Evolutionary conservation across 2,329 filamentous ascomycete genomes (phyloP), one percentile per base, ranked within the genome.

Genomic region (Diaporthe vaccinii): DNA sequence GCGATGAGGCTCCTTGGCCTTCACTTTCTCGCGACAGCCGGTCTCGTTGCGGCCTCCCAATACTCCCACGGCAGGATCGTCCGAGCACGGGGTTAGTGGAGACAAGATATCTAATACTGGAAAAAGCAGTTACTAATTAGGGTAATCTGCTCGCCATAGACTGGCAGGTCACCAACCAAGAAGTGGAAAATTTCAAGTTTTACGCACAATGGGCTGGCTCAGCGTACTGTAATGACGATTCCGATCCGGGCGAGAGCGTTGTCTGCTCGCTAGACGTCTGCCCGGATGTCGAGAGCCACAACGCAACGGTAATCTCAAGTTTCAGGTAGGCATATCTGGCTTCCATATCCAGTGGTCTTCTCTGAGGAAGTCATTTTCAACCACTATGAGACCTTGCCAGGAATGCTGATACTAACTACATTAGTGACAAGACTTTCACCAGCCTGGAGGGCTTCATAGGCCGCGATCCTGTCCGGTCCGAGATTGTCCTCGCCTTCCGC

Each of bases 401-500:
- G 17, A 15, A 53, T 36, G 9, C 34, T 49, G 34, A 65, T 17
- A 55, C 57, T 20, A 5, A 14, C 1, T 10, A 14, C 2, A 22
- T 41, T 17, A 44, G 34, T n/a, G 44, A 73, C 59, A 73, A 41
- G 49, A 51, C 59, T 17, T 34, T 44, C 4, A 39, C 34, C 55
- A 76, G 75, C 74, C 85, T 88, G 46, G 81, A 86, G 46, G 89
- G 87, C 72, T 89, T 89, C 76, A 84, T 91, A 39, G 86, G 87
- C 39, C 82, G 86, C 31, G 90, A 92, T 80, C 77, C 84, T n/a
- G 80, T 79, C 34, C 86, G 85, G 76, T 78, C 85, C 70, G 84
- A 90, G 74, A 91, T 94, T 76, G 89, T 93, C 68, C 80, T 92
- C 57, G 86, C 90, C 39, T 86, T 92, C 82, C 89, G 91, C 53